phyloP scores from a whole-genome alignment of 2,329 filamentous ascomycete species.

The Aspergillus novoparasiticus region DNA sequence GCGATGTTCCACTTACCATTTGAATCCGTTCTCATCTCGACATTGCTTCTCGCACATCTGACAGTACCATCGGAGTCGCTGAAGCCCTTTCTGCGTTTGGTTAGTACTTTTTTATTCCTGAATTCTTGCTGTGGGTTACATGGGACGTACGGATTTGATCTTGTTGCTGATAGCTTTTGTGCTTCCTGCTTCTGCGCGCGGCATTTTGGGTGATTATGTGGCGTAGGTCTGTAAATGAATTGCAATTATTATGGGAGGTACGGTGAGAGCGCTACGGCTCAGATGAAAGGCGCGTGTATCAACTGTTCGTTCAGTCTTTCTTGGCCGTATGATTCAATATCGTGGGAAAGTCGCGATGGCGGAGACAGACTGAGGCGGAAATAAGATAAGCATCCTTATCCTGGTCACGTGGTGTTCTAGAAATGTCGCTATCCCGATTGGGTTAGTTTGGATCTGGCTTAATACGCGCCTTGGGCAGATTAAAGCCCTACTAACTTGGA shows the following conservation, averaged over 20 bases:
- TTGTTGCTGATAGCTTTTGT: conserved; percentile 91
- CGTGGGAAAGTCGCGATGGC: not conserved
- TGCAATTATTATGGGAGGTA: not conserved
- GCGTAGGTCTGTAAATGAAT: not conserved
- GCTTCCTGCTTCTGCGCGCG: conserved; percentile 86
- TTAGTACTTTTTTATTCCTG: conserved; percentile 10
- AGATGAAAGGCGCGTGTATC: not conserved
- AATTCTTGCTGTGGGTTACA: not conserved
- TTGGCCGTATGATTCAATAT: not conserved
- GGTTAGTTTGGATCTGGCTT: not conserved
- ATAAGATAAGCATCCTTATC: conserved; percentile 2
- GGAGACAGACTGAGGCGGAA: not conserved
- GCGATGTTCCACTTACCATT: conserved; percentile 48
- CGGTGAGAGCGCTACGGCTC: not conserved
- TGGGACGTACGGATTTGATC: conserved; percentile 73
- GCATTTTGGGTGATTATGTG: conserved; percentile 61
- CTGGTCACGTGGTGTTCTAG: not conserved
- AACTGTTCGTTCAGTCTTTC: not conserved
- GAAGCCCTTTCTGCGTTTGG: conserved; percentile 50
- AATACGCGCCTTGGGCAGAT: not conserved
- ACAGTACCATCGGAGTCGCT: conserved; percentile 90
- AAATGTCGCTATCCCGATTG: not conserved
- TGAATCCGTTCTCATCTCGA: conserved; percentile 88
- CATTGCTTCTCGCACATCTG: conserved; percentile 76
- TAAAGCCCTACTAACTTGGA: too few species aligned